Evolutionary conservation across 2,329 filamentous ascomycete genomes (phyloP), one percentile per base, ranked within the genome.

Genomic region (Westerdykella ornata): DNA sequence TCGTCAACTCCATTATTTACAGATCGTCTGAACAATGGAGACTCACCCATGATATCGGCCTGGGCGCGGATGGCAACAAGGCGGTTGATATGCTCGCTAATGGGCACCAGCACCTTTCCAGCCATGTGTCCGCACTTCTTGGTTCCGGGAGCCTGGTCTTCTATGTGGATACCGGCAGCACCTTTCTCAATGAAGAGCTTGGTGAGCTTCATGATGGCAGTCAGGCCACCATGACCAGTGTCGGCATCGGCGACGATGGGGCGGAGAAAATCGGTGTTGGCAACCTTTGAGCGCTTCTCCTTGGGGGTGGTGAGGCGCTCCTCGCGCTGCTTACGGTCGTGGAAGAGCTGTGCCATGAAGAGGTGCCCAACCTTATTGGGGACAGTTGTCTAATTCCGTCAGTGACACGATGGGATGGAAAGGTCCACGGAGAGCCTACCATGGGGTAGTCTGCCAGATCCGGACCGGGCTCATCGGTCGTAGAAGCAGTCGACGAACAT

Each of bases 61-160:
- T 98, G 92, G 4, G 92, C 90, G 46, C 92, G 84, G 66, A 98
- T 97, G 55, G 92, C 89, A 38, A 98, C 88, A 41, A 98, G 77
- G 41, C 92, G 84, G 74, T 96, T 97, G 72, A 97, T 96, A 74
- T 98, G 92, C 73, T 98, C 92, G 69, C 81, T 86, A 64, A 96
- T 94, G 38, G 92, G 92, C 39, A 98, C 92, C 46, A 98, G 76
- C 33, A 97, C 92, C 73, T 97, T 97, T 62, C 92, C 92, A 52
- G 92, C 92, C 92, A 97, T 97, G 72, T 97, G 92, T 49, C 92
- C 92, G 68, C 92, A 98, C 79, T 98, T 98, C 80, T 98, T 98
- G 37, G 92, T 97, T 41, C 92, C 92, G 3, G 92, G 90, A 3
- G 92, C 90, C 71, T 97, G 92, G 67, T 98, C 92, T 71, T 98